Base-by-base conservation (phyloP, 1,139 yeast species). In the Sugiyamaella grinbergsii region DNA sequence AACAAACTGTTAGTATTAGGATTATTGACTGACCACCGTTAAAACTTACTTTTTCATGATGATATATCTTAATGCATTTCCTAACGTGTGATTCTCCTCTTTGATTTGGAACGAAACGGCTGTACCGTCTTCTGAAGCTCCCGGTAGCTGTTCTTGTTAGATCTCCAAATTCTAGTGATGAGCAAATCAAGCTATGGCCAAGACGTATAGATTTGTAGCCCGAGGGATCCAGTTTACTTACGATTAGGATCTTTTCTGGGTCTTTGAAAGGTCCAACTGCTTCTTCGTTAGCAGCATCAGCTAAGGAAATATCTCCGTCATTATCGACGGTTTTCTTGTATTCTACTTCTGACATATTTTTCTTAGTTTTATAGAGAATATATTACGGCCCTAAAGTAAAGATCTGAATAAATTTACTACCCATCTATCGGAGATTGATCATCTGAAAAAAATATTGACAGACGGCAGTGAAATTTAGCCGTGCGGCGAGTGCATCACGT, bases 51-150 rank as follows among this genome's bases (percentile, higher is more conserved):
- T 93, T 72, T 91, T 91, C 96, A 93, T 90, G 62, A 93, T 89
- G 65, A 93, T 82, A 69, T 90, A 91, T 67, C 97, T 82, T 54
- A 93, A 78, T 4, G 98, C 87, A 67, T 93, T 93, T 22, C 98
- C 98, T 52, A 93, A 72, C 1, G 98, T 93, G 68, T 93, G 98
- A 70, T 93, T 98, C 69, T 93, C 98, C 60, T 90, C 94, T 29
- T 80, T 68, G 56, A 93, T 83, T 71, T 93, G 96, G 72, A 93
- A 94, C 2, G 97, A 88, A 0, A 96, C 97, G 26, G 96, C 93
- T 32, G 95, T 81, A 40, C 96, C 97, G 66, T 93, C 98, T 58
- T 88, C 95, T 1, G 96, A 79, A n/a, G 94, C 82, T 20, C 97
- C 96, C 11, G 98, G 95, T 42, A 93, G 77, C 68, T 67, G 41